Evolutionary conservation across 2,329 filamentous ascomycete genomes (phyloP).

Genomic region (Ophiosphaerella korrae): DNA sequence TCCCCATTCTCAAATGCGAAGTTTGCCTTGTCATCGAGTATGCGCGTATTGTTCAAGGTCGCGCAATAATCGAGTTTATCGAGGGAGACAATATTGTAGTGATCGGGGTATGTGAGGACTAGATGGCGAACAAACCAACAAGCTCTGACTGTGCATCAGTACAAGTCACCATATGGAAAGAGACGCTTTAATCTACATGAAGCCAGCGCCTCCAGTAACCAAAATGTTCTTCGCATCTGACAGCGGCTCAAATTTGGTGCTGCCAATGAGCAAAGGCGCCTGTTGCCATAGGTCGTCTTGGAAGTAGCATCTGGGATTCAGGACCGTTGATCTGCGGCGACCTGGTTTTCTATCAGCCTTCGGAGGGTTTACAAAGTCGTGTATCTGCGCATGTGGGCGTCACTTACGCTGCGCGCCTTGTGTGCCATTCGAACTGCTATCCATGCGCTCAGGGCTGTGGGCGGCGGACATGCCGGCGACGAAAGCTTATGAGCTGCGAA

Average conservation of each 20-base stretch:
- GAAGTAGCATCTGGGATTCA: constrained; percentile 50
- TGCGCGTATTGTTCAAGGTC: constrained; percentile 77
- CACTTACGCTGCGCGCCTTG: constrained; percentile 37
- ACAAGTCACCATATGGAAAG: neutral
- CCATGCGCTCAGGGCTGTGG: constrained; percentile 27
- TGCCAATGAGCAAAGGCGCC: constrained; percentile 71
- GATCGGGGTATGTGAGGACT: constrained; percentile 71
- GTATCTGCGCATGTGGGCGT: neutral
- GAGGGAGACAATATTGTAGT: constrained; percentile 81
- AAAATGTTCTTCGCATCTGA: constrained; percentile 78
- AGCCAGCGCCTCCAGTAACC: constrained; percentile 82
- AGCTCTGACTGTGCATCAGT: constrained; percentile 58
- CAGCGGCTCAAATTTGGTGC: constrained; percentile 71
- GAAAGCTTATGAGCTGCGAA: neutral
- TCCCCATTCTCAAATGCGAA: constrained; percentile 82
- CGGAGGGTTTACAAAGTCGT: constrained; percentile 9
- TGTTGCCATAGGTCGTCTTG: constrained; percentile 72
- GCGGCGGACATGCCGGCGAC: constrained; percentile 32
- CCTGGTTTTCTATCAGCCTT: constrained; percentile 17
- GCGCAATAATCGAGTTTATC: constrained; percentile 86
- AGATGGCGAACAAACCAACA: constrained; percentile 84
- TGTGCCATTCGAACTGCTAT: constrained; percentile 11
- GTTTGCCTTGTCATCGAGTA: constrained; percentile 69
- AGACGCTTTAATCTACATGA: constrained; percentile 67
- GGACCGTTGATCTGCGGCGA: constrained; percentile 44